A percentile compares a stretch with the other conserved stretches of the same genome.
Conservation (phyloP, 805 yeast species). For the Sugiyamaella smithiae region DNA sequence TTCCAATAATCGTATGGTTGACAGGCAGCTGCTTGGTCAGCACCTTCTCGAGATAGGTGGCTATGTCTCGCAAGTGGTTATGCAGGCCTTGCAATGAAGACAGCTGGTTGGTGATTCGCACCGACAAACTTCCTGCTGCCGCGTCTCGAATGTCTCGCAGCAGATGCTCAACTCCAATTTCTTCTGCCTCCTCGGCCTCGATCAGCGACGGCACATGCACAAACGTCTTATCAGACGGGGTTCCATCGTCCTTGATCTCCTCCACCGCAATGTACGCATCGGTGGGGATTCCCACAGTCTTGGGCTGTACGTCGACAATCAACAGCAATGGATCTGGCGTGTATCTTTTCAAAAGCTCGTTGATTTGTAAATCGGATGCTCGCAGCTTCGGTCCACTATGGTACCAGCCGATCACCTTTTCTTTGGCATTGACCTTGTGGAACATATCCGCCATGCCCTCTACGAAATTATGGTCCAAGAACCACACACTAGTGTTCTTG, state of each 20-base stretch:
- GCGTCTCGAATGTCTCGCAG: conserved; percentile 93
- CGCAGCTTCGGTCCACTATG: conserved; percentile 94
- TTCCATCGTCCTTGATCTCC: conserved; percentile 94
- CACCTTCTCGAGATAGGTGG: conserved; percentile 72
- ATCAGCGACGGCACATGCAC: conserved; percentile 88
- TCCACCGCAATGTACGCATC: conserved; percentile 93
- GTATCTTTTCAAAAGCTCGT: conserved; percentile 83
- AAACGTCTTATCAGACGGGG: conserved; percentile 88
- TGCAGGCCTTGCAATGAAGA: conserved; percentile 84
- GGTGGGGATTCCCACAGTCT: conserved; percentile 87
- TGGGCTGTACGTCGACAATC: conserved; percentile 87
- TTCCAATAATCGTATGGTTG: conserved; percentile 86
- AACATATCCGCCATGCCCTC: conserved; percentile 98
- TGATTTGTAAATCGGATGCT: conserved; percentile 84
- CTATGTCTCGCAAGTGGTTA: conserved; percentile 73
- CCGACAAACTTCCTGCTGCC: conserved; percentile 89
- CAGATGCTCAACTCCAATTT: conserved; percentile 96
- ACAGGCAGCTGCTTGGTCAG: conserved; percentile 71
- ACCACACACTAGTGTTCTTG: conserved; percentile 89
- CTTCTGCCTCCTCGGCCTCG: conserved; percentile 99
- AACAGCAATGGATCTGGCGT: conserved; percentile 77
- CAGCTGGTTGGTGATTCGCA: conserved; percentile 83
- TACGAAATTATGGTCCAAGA: conserved; percentile 91
- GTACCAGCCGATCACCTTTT: conserved; percentile 97
- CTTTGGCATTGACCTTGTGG: conserved; percentile 95